Conservation (phyloP, 495 filamentous ascomycete genomes). For the Rhizodiscina lignyota region DNA sequence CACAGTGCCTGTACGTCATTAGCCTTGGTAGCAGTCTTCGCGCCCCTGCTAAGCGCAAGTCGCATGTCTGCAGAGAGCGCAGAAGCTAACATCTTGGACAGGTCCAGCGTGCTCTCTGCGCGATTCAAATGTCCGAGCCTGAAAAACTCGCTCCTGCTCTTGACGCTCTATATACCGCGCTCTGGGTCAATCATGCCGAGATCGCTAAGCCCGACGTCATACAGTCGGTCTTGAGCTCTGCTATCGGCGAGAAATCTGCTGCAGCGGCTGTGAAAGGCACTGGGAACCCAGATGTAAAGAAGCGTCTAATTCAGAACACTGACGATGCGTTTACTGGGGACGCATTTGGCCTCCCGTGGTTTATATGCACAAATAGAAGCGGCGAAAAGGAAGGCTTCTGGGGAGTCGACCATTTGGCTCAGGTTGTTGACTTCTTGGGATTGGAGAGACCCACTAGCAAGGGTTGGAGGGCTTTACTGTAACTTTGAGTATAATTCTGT, state of each 20-base stretch:
- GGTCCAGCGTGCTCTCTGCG: conserved; percentile 19
- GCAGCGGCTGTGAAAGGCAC: conserved; percentile 24
- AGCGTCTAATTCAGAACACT: conserved; percentile 34
- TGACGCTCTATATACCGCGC: conserved; percentile 33
- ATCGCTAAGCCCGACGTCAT: conserved; percentile 35
- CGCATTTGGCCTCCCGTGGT: conserved; percentile 61
- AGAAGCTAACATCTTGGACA: too few species aligned
- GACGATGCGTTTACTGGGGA: conserved; percentile 39
- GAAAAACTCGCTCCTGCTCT: conserved; percentile 27
- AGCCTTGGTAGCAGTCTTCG: conserved; percentile 24
- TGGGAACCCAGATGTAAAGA: conserved; percentile 35
- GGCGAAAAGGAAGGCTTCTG: conserved; percentile 49
- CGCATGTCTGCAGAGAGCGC: too few species aligned
- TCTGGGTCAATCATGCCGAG: conserved; percentile 37
- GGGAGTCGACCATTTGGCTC: conserved; percentile 53
- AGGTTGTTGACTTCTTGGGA: conserved; percentile 44
- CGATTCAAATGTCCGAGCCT: conserved; percentile 16
- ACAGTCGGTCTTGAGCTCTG: conserved; percentile 23
- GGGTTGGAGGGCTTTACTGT: conserved; percentile 37
- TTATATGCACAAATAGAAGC: conserved; percentile 32
- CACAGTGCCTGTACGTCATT: conserved; percentile 28
- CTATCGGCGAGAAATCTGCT: conserved; percentile 33
- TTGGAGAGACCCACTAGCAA: conserved; percentile 25
- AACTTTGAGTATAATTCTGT: too few species aligned
- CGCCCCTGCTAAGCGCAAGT: conserved; percentile 2